Evolutionary conservation across 2,329 filamentous ascomycete genomes (phyloP).

Genomic region (Penicillium frequentans): DNA sequence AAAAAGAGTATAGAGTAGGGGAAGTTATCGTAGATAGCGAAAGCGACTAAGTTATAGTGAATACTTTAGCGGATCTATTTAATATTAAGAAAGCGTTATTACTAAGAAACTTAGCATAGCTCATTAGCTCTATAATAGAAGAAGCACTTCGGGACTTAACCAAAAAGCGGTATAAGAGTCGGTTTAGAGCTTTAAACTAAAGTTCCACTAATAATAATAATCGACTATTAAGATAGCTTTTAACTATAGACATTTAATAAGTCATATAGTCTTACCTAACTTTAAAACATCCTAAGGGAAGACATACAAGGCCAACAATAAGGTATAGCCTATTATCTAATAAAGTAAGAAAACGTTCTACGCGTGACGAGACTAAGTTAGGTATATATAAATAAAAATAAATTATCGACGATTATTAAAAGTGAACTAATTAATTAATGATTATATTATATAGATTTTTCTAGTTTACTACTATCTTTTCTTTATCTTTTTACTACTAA

Average conservation of each 20-base stretch:
- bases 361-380: neutral
- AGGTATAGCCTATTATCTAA: neutral
- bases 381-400: neutral
- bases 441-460: too few species aligned
- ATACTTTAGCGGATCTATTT: slow-evolving; percentile 45
- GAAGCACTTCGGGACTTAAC: slow-evolving; percentile 26
- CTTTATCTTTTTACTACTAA: too few species aligned
- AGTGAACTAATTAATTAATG: too few species aligned
- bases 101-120: slow-evolving; percentile 34
- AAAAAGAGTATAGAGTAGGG: slow-evolving; percentile 30
- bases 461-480: too few species aligned
- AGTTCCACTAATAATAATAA: too few species aligned
- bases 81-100: slow-evolving; percentile 40
- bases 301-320: neutral
- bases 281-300: neutral
- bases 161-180: slow-evolving; percentile 32
- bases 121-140: slow-evolving; percentile 39
- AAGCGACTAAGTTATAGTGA: slow-evolving; percentile 35
- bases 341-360: neutral
- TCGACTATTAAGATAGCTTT: too few species aligned
- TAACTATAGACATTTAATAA: neutral
- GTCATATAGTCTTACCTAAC: neutral
- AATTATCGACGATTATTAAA: too few species aligned
- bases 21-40: slow-evolving; percentile 38
- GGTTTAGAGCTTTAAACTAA: slow-evolving; percentile 12